These are phyloP conservation scores for Helminthosporium solani DNA, from an alignment of 2,329 filamentous ascomycete genomes.

Conservation along the genomic window DNA sequence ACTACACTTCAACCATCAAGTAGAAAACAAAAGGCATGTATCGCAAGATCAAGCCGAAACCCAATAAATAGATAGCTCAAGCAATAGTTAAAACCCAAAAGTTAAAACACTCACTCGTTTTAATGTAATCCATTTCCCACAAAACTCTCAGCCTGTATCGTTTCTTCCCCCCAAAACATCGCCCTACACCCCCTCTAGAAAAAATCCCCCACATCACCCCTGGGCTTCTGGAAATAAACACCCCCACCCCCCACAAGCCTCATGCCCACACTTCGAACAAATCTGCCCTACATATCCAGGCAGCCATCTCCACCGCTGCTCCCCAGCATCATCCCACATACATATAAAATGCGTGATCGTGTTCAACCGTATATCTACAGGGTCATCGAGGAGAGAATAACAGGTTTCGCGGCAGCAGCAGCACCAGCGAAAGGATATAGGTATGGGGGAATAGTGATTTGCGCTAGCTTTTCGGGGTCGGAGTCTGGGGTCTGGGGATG, in stretches of 20 bases:
- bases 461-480: not conserved
- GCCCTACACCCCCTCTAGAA: not conserved
- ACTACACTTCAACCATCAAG: too few species aligned
- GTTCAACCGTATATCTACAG: not conserved
- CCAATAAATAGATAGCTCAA: too few species aligned
- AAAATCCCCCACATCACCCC: not conserved
- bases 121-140: too few species aligned
- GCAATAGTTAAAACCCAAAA: too few species aligned
- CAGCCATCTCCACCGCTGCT: not conserved
- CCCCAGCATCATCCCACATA: not conserved
- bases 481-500: too few species aligned
- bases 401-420: not conserved
- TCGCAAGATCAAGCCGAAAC: too few species aligned
- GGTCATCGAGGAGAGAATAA: not conserved
- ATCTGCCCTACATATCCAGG: not conserved
- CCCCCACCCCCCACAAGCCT: not conserved
- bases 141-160: not conserved
- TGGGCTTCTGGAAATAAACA: not conserved
- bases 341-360: not conserved
- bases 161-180: not conserved
- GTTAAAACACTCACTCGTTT: too few species aligned
- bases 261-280: not conserved
- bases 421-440: not conserved
- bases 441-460: not conserved
- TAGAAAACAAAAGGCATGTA: too few species aligned